phyloP scores from a whole-genome alignment of 177 flowering plant species.

The Vitis hybrid region DNA sequence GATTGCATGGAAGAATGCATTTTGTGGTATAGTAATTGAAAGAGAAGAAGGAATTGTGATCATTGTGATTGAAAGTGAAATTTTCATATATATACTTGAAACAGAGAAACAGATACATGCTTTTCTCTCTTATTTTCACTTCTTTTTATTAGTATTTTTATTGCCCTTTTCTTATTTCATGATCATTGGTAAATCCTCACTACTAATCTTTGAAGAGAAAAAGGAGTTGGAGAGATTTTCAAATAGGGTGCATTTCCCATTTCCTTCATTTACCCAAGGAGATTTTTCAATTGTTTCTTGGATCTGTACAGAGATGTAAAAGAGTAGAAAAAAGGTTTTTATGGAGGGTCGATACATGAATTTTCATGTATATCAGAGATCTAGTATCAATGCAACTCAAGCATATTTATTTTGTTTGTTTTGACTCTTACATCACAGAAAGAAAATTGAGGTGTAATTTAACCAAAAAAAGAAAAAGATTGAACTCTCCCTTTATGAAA shows the following conservation, averaged over 20 bases:
- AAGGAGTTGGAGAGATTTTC: background rate
- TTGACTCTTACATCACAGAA: no score
- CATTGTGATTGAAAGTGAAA: background rate
- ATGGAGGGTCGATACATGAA: no score
- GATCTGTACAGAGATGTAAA: no score
- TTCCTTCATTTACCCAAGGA: no score
- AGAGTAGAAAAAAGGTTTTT: no score
- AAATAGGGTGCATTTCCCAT: background rate
- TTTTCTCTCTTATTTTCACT: background rate
- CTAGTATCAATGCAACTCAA: no score
- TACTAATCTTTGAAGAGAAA: background rate
- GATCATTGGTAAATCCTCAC: background rate
- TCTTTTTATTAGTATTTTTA: background rate
- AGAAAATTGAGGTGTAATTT: no score
- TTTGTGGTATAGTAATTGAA: background rate
- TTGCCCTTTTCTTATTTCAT: background rate
- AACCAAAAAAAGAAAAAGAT: no score
- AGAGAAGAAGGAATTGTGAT: background rate
- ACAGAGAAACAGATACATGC: background rate
- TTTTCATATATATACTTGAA: background rate
- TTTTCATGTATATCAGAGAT: no score
- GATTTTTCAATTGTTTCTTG: no score
- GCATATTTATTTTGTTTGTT: no score
- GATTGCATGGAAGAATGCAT: constrained; percentile 4
- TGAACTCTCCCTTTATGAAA: background rate